Percentiles rank a stretch among this genome's conserved stretches.
phyloP scores from a whole-genome alignment of 2,329 filamentous ascomycete genomes.

The Fusarium sulawesiense region DNA sequence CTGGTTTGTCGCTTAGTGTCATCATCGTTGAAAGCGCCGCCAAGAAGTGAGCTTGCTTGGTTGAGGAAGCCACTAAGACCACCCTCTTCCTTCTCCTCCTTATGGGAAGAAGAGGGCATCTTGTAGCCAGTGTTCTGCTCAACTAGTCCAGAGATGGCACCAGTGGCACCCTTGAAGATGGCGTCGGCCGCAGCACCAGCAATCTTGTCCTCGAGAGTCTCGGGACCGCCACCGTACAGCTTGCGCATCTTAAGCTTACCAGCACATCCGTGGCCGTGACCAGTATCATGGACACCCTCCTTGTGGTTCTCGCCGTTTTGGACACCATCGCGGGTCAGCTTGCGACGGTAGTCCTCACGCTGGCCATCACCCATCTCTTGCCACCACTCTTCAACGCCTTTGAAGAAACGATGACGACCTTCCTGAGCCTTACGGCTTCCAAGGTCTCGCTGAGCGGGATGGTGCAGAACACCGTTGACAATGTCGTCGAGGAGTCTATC shows the following conservation, averaged over 20 bases:
- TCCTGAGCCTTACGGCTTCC: conserved; percentile 78
- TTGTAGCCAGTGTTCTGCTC: conserved; percentile 60
- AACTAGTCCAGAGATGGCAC: conserved; percentile 61
- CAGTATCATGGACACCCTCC: conserved; percentile 83
- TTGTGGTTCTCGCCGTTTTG: conserved; percentile 84
- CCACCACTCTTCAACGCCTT: conserved; percentile 89
- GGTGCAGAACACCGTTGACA: conserved; percentile 85
- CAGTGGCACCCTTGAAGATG: conserved; percentile 68
- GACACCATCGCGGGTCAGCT: conserved; percentile 84
- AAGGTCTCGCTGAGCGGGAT: conserved; percentile 80
- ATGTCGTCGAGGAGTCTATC: conserved; percentile 79
- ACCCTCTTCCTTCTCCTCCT: conserved; percentile 67
- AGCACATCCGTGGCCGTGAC: conserved; percentile 84
- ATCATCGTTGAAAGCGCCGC: conserved; percentile 66
- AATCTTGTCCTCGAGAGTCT: conserved; percentile 67
- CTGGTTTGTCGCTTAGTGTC: conserved; percentile 66
- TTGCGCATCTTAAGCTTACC: conserved; percentile 84
- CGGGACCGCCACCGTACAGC: conserved; percentile 60
- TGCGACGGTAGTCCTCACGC: conserved; percentile 74
- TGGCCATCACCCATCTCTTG: conserved; percentile 69
- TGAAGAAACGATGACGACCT: conserved; percentile 81
- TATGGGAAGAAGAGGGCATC: conserved; percentile 49
- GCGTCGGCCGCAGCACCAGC: conserved; percentile 66
- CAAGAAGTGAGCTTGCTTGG: conserved; percentile 74
- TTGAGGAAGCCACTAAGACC: conserved; percentile 77